These are phyloP conservation scores for Metschnikowia gelsemii DNA, from an alignment of 805 yeast genomes.

Conservation along the genomic window DNA sequence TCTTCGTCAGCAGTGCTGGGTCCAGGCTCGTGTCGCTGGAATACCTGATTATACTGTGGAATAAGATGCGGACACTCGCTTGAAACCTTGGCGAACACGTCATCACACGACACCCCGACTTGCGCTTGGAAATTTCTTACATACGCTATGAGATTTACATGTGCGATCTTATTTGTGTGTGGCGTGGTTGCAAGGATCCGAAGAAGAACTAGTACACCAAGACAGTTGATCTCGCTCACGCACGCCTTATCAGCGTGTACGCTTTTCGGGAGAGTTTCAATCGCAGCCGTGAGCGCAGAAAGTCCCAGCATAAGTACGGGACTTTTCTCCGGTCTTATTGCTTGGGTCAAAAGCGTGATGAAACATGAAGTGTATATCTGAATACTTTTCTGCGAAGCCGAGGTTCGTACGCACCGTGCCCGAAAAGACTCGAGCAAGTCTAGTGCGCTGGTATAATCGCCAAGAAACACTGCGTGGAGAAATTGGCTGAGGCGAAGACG, in stretches of 20 bases:
- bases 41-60: conserved; percentile 9
- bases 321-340: neutral
- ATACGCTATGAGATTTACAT: conserved; percentile 5
- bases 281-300: conserved; percentile 1
- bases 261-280: conserved; percentile 1
- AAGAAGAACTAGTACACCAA: conserved; percentile 4
- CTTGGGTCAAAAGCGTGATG: conserved; percentile 13
- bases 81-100: neutral
- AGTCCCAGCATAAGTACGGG: conserved; percentile 2
- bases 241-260: neutral
- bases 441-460: conserved; percentile 11
- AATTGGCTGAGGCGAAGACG: conserved; percentile 16
- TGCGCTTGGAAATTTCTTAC: neutral
- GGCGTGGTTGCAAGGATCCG: conserved; percentile 1
- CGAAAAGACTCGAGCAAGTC: conserved; percentile 6
- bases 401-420: conserved; percentile 1
- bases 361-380: conserved; percentile 17
- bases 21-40: neutral
- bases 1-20: neutral
- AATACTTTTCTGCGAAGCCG: conserved; percentile 2
- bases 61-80: conserved; percentile 1
- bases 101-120: neutral
- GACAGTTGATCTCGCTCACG: conserved; percentile 5
- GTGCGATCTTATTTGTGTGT: neutral
- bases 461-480: conserved; percentile 16